Conservation (phyloP, 2,329 filamentous ascomycete genomes). For the Aspergillus caelatus region DNA sequence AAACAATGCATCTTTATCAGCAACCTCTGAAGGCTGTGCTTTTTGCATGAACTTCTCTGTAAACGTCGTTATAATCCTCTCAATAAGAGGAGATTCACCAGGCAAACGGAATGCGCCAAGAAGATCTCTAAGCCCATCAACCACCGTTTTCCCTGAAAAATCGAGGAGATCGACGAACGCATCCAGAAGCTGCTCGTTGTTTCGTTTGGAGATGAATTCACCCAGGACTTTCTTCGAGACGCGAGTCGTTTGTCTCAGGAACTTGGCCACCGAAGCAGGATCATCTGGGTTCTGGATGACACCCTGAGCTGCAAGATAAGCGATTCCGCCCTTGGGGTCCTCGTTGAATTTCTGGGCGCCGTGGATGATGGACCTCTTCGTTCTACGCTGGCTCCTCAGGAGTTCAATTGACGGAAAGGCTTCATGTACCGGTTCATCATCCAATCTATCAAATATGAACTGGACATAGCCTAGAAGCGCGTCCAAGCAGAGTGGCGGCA, state of each 20-base stretch:
- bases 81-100: slow-evolving; percentile 89
- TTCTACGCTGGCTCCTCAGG: slow-evolving; percentile 72
- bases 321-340: slow-evolving; percentile 84
- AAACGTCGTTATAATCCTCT: slow-evolving; percentile 86
- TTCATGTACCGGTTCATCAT: slow-evolving; percentile 66
- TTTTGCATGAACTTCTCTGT: slow-evolving; percentile 79
- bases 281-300: slow-evolving; percentile 78
- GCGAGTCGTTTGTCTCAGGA: slow-evolving; percentile 82
- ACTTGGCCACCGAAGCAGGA: slow-evolving; percentile 77
- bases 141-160: slow-evolving; percentile 81
- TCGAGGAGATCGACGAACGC: slow-evolving; percentile 88
- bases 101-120: slow-evolving; percentile 91
- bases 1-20: slow-evolving; percentile 84
- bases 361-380: slow-evolving; percentile 86
- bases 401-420: slow-evolving; percentile 67
- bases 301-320: slow-evolving; percentile 80
- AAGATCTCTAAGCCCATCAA: slow-evolving; percentile 85
- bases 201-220: slow-evolving; percentile 89
- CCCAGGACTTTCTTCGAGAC: slow-evolving; percentile 89
- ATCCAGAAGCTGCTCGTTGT: slow-evolving; percentile 80
- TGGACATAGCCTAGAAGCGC: slow-evolving; percentile 88
- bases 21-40: slow-evolving; percentile 72
- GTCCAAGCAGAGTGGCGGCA: slow-evolving; percentile 91
- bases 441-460: slow-evolving; percentile 83
- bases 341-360: slow-evolving; percentile 94